phyloP scores from a whole-genome alignment of 1,284 basidiomycete genomes.

The Blastosporella zonata region DNA sequence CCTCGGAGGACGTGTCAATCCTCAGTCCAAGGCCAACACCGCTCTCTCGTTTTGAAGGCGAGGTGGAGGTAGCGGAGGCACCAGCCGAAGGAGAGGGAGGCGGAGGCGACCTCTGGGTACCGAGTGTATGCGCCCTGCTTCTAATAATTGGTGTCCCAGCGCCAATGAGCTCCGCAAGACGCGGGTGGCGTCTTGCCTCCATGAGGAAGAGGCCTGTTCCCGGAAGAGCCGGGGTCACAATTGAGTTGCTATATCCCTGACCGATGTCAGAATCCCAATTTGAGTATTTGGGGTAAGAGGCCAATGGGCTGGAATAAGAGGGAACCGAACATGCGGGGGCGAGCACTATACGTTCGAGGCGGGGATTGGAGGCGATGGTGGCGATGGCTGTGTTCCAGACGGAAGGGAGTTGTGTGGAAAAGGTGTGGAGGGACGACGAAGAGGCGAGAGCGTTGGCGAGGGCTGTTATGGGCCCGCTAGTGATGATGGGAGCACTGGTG shows the following conservation, averaged over 20 bases:
- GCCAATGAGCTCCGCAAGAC: not conserved
- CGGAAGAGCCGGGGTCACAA: not conserved
- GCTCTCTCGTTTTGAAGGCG: not conserved
- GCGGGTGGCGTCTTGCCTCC: not conserved
- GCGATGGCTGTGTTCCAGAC: slow-evolving; percentile 48
- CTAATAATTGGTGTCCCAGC: not conserved
- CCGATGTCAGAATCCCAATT: too few relatives aligned
- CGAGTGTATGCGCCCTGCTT: not conserved
- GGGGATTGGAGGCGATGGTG: slow-evolving; percentile 38
- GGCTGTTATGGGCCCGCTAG: slow-evolving; percentile 28
- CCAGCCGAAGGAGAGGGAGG: not conserved
- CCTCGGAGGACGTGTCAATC: slow-evolving; percentile 3
- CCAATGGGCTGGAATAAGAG: not conserved
- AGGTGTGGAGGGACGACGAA: slow-evolving; percentile 34
- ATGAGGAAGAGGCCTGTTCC: slow-evolving; percentile 4
- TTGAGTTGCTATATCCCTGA: too few relatives aligned
- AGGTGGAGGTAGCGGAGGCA: not conserved
- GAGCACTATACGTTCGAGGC: slow-evolving; percentile 41
- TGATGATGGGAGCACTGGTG: slow-evolving; percentile 3
- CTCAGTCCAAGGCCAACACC: slow-evolving; percentile 1
- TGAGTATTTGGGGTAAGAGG: not conserved
- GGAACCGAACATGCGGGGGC: not conserved
- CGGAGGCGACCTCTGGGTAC: slow-evolving; percentile 4
- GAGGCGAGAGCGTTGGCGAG: slow-evolving; percentile 36
- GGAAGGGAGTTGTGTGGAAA: slow-evolving; percentile 38